Evolutionary conservation across 1,139 yeast species (phyloP), one percentile per base, ranked within the genome.

Genomic region (Candida sanyaensis): DNA sequence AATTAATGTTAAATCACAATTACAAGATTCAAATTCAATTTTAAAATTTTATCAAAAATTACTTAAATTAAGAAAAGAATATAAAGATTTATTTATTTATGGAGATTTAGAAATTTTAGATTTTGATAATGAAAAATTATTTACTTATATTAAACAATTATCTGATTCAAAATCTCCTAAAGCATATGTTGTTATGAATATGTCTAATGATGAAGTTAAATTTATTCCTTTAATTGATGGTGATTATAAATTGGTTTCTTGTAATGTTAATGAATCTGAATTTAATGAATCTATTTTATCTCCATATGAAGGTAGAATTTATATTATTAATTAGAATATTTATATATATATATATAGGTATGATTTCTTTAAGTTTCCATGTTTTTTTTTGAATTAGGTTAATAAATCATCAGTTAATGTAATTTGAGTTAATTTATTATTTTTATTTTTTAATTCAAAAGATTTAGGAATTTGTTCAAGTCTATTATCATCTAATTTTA

Each of bases 1-100:
- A 40, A 68, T 78, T 57, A 81, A 82, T 55, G 84, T 72, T 37
- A 74, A 69, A 12, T 57, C 66, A 1, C 84, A 82, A 61, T 56
- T 67, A 26, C 51, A 69, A 37, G 83, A 81, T 56, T 74, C 76
- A n/a, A 53, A 69, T 42, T 79, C 85, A 1, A 72, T 79, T 13
- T 68, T 73, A 50, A 58, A 65, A 49, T 81, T 76, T 64, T 81
- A 79, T 75, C 66, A 67, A 49, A 63, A 65, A 52, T 66, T 75
- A 4, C 62, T 82, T 51, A 57, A 61, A 47, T 46, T 75, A 24
- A 75, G 87, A 64, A 78, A 78, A 58, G 59, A 63, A 32, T 58
- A 69, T 65, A 71, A 68, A 54, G 80, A 77, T 46, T 53, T 72
- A 27, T 62, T 78, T 45, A 68, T 77, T 41, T 75, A 78, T 55